Evolutionary conservation across 164 flowering plant species (phyloP).

Genomic region (Protea cynaroides): DNA sequence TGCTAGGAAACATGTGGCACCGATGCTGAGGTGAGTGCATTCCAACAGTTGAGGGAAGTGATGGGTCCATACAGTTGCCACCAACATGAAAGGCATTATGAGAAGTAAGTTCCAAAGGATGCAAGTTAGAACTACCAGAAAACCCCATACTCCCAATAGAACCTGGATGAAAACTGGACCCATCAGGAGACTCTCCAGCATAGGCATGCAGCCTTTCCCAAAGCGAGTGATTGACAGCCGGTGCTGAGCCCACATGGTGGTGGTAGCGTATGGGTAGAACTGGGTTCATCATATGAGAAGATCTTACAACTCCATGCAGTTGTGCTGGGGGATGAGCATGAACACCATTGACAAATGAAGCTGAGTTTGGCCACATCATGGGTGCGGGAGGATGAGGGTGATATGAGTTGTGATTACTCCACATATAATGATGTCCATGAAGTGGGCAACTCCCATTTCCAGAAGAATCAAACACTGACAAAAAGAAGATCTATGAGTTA

Average conservation of each 20-base stretch:
- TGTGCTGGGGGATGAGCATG: conserved; percentile 35
- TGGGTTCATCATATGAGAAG: conserved; percentile 48
- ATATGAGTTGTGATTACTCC: conserved; percentile 50
- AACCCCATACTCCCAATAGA: conserved; percentile 65
- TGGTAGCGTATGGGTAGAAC: conserved; percentile 38
- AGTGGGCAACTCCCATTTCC: conserved; percentile 53
- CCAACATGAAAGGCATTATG: conserved; percentile 50
- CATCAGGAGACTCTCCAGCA: conserved; percentile 60
- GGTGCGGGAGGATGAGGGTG: conserved; percentile 42
- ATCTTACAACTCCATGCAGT: conserved; percentile 36
- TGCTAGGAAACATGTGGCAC: conserved; percentile 57
- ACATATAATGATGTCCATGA: conserved; percentile 47
- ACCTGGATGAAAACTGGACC: conserved; percentile 61
- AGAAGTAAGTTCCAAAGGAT: conserved; percentile 66
- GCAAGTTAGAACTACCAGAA: conserved; percentile 41
- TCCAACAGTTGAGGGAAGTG: conserved; percentile 41
- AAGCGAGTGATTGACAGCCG: conserved; percentile 57
- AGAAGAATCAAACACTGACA: conserved; percentile 47
- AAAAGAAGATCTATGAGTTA: conserved; percentile 9
- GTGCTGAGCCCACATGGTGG: conserved; percentile 88
- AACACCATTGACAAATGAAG: conserved; percentile 57
- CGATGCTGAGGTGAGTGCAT: conserved; percentile 64
- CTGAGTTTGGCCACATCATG: conserved; percentile 73
- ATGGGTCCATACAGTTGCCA: conserved; percentile 56
- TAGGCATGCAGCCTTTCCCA: conserved; percentile 68